A percentile compares a stretch with the other conserved stretches of the same genome.
These are phyloP conservation scores for Mucor sp. DNA, from an alignment of 371 early-diverging fungal genomes.

Conservation along the genomic window DNA sequence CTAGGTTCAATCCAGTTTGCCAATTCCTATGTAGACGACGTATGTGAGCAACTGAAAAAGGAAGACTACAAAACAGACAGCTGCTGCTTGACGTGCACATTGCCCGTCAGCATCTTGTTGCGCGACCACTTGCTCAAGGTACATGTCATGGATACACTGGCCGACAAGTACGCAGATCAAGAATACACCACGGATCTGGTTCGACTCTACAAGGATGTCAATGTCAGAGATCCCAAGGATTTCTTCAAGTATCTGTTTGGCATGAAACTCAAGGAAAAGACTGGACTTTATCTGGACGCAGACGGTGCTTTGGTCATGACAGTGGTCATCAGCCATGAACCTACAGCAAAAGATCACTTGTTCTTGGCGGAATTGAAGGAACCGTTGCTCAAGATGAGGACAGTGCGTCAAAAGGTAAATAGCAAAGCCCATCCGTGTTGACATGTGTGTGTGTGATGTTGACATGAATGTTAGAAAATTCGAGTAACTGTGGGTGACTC, in stretches of 20 bases:
- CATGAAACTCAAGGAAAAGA: conserved; percentile 29
- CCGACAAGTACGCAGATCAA: not conserved
- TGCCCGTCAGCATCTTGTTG: conserved; percentile 54
- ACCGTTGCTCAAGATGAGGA: conserved; percentile 62
- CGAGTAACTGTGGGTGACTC: conserved; percentile 57
- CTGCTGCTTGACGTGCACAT: conserved; percentile 51
- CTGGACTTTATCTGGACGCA: conserved; percentile 26
- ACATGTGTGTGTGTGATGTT: not conserved
- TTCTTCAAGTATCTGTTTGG: conserved; percentile 48
- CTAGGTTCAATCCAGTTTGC: conserved; percentile 50
- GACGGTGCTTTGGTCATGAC: conserved; percentile 55
- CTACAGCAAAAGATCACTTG: conserved; percentile 61
- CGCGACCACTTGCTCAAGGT: conserved; percentile 53
- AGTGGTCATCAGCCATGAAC: conserved; percentile 59
- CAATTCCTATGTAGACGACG: conserved; percentile 32
- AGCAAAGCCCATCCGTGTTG: not conserved
- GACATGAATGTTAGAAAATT: conserved; percentile 31
- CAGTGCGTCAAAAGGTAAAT: conserved; percentile 54
- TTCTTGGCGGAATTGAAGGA: conserved; percentile 65
- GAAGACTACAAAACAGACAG: conserved; percentile 40
- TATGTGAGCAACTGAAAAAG: conserved; percentile 28
- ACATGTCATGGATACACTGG: conserved; percentile 12
- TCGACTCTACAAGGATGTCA: conserved; percentile 5
- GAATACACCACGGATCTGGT: conserved; percentile 2
- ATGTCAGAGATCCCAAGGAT: conserved; percentile 49